phyloP scores from a whole-genome alignment of 768 basidiomycete species.

The Leccinum broughii region DNA sequence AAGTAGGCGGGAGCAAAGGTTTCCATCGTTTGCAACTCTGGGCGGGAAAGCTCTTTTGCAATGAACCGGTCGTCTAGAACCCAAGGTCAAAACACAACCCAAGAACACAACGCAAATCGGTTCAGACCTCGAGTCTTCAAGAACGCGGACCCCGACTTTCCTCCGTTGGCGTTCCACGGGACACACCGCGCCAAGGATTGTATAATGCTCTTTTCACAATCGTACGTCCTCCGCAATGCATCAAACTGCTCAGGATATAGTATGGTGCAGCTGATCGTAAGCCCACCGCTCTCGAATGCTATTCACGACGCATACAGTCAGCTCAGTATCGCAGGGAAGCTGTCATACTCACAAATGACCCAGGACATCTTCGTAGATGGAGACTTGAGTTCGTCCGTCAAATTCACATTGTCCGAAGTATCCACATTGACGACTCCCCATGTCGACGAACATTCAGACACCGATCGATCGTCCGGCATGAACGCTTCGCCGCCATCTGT shows the following conservation, averaged over 20 bases:
- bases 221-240: constrained; percentile 86
- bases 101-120: neutral
- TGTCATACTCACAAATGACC: constrained; percentile 64
- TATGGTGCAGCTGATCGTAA: constrained; percentile 91
- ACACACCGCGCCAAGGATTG: constrained; percentile 92
- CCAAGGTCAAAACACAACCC: neutral
- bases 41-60: constrained; percentile 89
- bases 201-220: constrained; percentile 91
- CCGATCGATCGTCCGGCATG: constrained; percentile 88
- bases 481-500: constrained; percentile 79
- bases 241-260: constrained; percentile 98
- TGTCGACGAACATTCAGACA: constrained; percentile 81
- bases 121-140: constrained; percentile 85
- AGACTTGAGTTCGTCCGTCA: constrained; percentile 72
- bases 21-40: constrained; percentile 93
- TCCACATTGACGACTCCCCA: constrained; percentile 94
- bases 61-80: constrained; percentile 93
- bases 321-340: constrained; percentile 2
- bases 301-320: constrained; percentile 2
- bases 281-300: constrained; percentile 90
- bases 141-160: constrained; percentile 96
- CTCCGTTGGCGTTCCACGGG: constrained; percentile 94
- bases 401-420: constrained; percentile 59
- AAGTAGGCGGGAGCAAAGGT: constrained; percentile 98
- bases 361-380: constrained; percentile 80